Base-by-base conservation (phyloP, 257 asterid genomes). In the Ilex aquifolium region DNA sequence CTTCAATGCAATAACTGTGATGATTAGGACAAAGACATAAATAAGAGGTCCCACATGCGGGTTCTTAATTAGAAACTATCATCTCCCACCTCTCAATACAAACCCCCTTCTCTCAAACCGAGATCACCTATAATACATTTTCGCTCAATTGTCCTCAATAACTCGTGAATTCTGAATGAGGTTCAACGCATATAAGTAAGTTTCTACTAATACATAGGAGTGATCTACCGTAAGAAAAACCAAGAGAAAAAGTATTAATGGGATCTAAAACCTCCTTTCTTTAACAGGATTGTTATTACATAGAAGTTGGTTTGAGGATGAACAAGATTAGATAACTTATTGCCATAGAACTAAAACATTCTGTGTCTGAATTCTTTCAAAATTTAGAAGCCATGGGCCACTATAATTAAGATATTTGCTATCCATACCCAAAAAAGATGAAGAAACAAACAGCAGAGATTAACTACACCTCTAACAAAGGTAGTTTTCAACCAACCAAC, bases 381-480 rank as follows among this genome's bases (percentile, higher is more conserved):
- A 63, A 78, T 73, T 61, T 82, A 49, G 88, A 75, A 79, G 9
- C 10, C 54, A 74, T 65, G 72, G 83, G 83, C 80, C 88, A 66
- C 74, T 56, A 73, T 64, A 76, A 70, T 79, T 74, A 78, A 77
- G 74, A 68, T 64, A 44, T 69, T 53, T 75, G 67, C 78, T 69
- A 61, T 67, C 72, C 57, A 44, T 74, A 65, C 82, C 83, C 68
- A 74, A 81, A 51, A 40, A 53, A 78, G 82, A 66, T 65, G 42
- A 60, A 66, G 40, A 60, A 58, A 53, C 64, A 56, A 61, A 62
- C 82, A 81, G 85, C 71, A 46, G 21, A 60, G 56, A 65, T 73
- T 76, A 65, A 77, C 72, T 65, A 55, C 65, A 31, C 54, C 56
- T 68, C 71, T 50, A 62, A 66, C 73, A 64, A 67, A 73, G 63